phyloP scores from a whole-genome alignment of 2,329 filamentous ascomycete genomes.

The Ceratocystis papillata region DNA sequence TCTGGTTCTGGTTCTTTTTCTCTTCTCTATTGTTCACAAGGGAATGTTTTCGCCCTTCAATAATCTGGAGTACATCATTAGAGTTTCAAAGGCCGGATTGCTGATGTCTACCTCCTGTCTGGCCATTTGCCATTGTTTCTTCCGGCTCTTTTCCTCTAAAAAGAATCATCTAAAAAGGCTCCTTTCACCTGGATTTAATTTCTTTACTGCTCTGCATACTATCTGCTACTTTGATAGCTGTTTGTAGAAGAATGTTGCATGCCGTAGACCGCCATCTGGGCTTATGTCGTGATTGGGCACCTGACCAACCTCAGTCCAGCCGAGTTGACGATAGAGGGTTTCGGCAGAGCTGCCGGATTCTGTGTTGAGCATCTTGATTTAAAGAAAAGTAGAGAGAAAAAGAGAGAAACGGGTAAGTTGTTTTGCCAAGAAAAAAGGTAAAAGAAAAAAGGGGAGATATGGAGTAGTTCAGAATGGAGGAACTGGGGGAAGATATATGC shows the following conservation, averaged over 20 bases:
- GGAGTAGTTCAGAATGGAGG: background rate
- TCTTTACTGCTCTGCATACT: background rate
- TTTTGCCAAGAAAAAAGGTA: background rate
- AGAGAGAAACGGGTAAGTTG: conserved; percentile 2
- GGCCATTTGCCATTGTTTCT: background rate
- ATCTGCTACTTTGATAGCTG: conserved; percentile 32
- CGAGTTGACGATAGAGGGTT: conserved; percentile 44
- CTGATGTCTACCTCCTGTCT: background rate
- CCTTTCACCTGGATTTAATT: background rate
- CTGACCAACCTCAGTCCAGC: conserved; percentile 45
- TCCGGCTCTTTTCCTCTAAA: background rate
- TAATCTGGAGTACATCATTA: conserved; percentile 11
- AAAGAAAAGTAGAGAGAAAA: conserved; percentile 9
- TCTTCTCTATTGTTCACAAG: conserved; percentile 5
- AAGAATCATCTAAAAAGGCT: background rate
- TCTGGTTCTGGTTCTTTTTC: background rate
- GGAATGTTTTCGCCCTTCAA: background rate
- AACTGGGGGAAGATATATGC: background rate
- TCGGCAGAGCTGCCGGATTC: conserved; percentile 44
- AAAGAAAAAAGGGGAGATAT: background rate
- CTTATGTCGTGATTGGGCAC: conserved; percentile 45
- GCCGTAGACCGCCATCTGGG: conserved; percentile 40
- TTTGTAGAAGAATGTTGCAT: conserved; percentile 50
- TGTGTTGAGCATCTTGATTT: conserved; percentile 41
- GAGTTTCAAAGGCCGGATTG: background rate